A percentile compares a stretch with the other conserved stretches of the same genome.
These are phyloP conservation scores for Linnemannia zychae DNA, from an alignment of 192 early-diverging fungal species.

Conservation along the genomic window DNA sequence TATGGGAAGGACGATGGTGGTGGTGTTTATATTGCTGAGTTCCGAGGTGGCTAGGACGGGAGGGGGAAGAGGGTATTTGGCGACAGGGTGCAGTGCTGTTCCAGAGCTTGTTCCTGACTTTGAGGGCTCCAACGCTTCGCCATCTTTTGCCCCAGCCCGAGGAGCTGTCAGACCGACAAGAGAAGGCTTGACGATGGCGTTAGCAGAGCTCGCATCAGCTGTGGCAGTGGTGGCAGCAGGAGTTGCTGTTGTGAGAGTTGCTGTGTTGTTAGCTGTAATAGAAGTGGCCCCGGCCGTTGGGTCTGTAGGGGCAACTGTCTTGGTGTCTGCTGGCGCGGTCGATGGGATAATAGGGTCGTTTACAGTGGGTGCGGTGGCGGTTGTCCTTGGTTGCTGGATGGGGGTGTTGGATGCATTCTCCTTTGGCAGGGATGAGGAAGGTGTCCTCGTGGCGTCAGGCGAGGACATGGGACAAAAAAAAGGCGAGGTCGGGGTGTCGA, in stretches of 20 bases:
- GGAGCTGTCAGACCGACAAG: background rate
- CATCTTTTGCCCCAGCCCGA: constrained; percentile 2
- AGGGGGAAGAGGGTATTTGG: background rate
- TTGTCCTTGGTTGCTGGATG: background rate
- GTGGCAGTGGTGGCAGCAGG: background rate
- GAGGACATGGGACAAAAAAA: constrained; percentile 24
- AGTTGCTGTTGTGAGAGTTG: background rate
- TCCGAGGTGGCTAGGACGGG: background rate
- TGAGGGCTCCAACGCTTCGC: background rate
- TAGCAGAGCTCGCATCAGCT: background rate
- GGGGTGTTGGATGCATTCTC: background rate
- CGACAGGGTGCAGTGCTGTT: constrained; percentile 4
- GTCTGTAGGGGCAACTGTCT: background rate
- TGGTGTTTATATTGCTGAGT: background rate
- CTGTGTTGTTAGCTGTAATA: background rate
- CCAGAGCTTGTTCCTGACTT: constrained; percentile 5
- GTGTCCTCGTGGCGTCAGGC: constrained; percentile 20
- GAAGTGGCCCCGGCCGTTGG: background rate
- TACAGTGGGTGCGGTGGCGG: background rate
- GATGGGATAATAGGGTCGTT: background rate
- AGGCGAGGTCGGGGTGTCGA: background rate
- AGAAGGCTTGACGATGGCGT: background rate
- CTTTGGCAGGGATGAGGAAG: background rate
- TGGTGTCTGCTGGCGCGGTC: background rate
- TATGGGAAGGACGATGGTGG: background rate